Conservation (phyloP, 768 basidiomycete genomes). For the Lactarius tabidus region DNA sequence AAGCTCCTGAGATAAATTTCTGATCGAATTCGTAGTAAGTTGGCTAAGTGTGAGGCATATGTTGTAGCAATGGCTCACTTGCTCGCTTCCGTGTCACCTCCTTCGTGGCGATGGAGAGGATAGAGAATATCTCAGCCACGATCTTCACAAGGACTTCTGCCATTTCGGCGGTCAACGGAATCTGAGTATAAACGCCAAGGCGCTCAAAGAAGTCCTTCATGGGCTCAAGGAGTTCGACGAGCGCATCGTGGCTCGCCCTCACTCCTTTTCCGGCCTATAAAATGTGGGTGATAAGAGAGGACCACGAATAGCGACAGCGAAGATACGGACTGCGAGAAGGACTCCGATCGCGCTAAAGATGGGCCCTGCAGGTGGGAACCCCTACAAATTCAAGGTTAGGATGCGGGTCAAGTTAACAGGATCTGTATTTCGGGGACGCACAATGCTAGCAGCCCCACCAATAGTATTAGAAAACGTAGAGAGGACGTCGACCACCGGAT, state of each 20-base stretch:
- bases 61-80: not conserved
- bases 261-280: not conserved
- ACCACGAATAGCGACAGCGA: too few relatives aligned
- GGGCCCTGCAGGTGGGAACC: not conserved
- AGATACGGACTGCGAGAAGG: not conserved
- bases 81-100: not conserved
- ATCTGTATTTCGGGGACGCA: not conserved
- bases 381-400: not conserved
- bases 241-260: not conserved
- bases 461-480: not conserved
- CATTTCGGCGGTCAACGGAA: not conserved
- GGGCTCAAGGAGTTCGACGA: not conserved
- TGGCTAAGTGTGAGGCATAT: not conserved
- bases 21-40: not conserved
- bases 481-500: not conserved
- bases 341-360: slow-evolving; percentile 5
- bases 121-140: not conserved
- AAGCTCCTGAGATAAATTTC: not conserved
- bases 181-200: not conserved
- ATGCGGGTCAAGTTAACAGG: not conserved
- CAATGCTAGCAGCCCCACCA: too few relatives aligned
- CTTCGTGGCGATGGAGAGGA: not conserved
- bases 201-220: not conserved
- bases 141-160: not conserved
- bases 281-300: not conserved